Base-by-base conservation (phyloP, 139 green algal species). In the Deuterostichococcus epilithicus region DNA sequence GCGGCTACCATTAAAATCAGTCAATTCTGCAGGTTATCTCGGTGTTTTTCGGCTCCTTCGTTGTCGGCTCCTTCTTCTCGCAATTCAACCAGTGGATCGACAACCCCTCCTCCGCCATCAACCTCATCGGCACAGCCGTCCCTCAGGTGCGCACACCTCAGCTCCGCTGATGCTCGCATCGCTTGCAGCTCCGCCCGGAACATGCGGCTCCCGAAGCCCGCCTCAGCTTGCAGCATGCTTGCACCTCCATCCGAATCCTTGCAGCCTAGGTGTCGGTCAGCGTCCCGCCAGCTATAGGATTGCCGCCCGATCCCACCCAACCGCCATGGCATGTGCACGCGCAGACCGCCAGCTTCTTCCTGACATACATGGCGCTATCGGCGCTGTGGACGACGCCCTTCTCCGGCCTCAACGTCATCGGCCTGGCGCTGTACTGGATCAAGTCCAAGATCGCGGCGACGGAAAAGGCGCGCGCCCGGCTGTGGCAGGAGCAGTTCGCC, bases 261-360 rank as follows among this genome's bases (percentile, higher is more conserved):
- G n/a, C n/a, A n/a, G n/a, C n/a, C n/a, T n/a, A n/a, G n/a, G n/a
- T n/a, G n/a, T n/a, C n/a, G n/a, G n/a, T n/a, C n/a, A n/a, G n/a
- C n/a, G n/a, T n/a, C n/a, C n/a, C n/a, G n/a, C n/a, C n/a, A n/a
- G n/a, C n/a, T n/a, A n/a, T n/a, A n/a, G n/a, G n/a, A n/a, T n/a
- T n/a, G n/a, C n/a, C n/a, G n/a, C n/a, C n/a, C n/a, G n/a, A n/a
- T n/a, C n/a, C n/a, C n/a, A n/a, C n/a, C 10, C 13, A 8, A 52
- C 8, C 8, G 10, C 42, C 42, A 8, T 8, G 10, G 10, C 18
- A 25, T 28, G 20, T 63, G 52, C 52, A n/a, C 3, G 26, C 18
- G 20, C 90, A 94, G 81, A 89, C 86, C 1, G 84, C 88, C 33
- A 86, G 84, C 71, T 94, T 95, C 83, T 95, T 94, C 82, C 86